These are phyloP conservation scores for Xerocomellus intermedius DNA, from an alignment of 768 basidiomycete species.

Conservation along the genomic window DNA sequence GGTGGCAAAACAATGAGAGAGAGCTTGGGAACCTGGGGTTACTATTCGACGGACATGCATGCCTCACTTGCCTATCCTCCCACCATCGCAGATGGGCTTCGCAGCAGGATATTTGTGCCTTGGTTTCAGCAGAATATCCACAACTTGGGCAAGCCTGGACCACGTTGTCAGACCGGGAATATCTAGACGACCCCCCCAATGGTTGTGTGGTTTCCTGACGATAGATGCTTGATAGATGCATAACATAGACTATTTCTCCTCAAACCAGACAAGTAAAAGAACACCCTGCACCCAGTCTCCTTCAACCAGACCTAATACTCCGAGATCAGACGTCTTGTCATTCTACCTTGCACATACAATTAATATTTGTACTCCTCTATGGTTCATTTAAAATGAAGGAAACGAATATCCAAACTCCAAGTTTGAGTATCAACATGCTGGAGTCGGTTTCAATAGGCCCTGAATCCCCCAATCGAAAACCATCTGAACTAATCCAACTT, in stretches of 20 bases:
- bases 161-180: constrained; percentile 2
- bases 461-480: not conserved
- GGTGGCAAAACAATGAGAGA: constrained; percentile 32
- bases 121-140: constrained; percentile 12
- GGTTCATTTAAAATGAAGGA: not conserved
- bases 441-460: constrained; percentile 1
- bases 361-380: constrained; percentile 15
- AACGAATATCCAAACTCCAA: not conserved
- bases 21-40: constrained; percentile 17
- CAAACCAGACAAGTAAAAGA: not conserved
- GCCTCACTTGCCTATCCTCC: constrained; percentile 21
- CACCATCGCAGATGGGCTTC: constrained; percentile 20
- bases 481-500: constrained; percentile 22
- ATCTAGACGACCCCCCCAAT: not conserved
- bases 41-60: constrained; percentile 30
- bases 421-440: no score
- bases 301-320: no score
- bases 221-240: no score
- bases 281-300: not conserved
- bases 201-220: constrained; percentile 26
- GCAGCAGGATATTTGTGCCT: constrained; percentile 12
- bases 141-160: not conserved
- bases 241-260: not conserved
- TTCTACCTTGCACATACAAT: not conserved
- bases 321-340: no score